These are phyloP conservation scores for Cyclanthera cordifolia DNA, from an alignment of 306 rosid species.

Conservation along the genomic window DNA sequence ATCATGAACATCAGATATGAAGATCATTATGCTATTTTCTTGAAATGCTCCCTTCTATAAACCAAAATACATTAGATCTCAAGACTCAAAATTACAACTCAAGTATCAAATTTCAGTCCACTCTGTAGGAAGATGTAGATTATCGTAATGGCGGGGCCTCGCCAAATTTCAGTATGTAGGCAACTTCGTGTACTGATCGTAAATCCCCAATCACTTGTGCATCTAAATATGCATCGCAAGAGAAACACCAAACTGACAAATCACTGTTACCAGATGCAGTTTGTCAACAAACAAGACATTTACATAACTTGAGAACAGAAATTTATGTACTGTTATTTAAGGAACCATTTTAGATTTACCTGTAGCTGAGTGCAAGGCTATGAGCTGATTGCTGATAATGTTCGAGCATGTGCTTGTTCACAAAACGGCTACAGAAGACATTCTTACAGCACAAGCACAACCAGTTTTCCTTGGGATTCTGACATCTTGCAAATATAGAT, in stretches of 20 bases:
- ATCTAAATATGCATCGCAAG: constrained; percentile 74
- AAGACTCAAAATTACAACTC: constrained; percentile 6
- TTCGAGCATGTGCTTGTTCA: constrained; percentile 74
- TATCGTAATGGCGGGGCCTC: constrained; percentile 42
- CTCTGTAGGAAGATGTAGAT: not conserved
- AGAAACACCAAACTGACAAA: constrained; percentile 85
- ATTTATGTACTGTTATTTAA: not conserved
- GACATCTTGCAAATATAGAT: constrained; percentile 31
- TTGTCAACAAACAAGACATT: not conserved
- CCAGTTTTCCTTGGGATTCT: constrained; percentile 76
- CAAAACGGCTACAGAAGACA: constrained; percentile 71
- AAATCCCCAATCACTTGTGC: constrained; percentile 51
- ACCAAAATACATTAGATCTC: not conserved
- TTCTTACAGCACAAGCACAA: constrained; percentile 63
- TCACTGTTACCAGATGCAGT: constrained; percentile 31
- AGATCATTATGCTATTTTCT: not conserved
- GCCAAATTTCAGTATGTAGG: constrained; percentile 53
- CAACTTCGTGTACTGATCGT: constrained; percentile 45
- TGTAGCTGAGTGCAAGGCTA: constrained; percentile 59
- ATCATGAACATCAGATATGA: not conserved
- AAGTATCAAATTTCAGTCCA: not conserved
- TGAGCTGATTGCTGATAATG: constrained; percentile 42
- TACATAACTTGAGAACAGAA: not conserved
- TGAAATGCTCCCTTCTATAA: not conserved
- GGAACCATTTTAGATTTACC: constrained; percentile 26